phyloP scores from a whole-genome alignment of 177 flowering plant species.

The Vitis hybrid region DNA sequence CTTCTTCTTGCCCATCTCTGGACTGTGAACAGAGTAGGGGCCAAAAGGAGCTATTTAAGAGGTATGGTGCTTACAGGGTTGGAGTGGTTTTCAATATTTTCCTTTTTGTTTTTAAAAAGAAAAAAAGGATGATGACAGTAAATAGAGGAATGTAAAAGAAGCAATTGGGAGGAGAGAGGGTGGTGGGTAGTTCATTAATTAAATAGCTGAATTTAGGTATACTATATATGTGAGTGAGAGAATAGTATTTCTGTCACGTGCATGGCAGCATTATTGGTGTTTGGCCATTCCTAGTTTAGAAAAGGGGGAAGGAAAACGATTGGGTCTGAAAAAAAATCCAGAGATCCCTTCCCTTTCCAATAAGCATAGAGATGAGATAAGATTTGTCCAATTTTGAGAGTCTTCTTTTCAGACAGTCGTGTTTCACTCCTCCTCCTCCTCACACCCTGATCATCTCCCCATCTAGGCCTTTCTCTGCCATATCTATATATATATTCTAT shows the following conservation, averaged over 20 bases:
- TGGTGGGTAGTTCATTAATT: background rate
- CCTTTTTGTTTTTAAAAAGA: too few relatives aligned
- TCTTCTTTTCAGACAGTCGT: slow-evolving; percentile 14
- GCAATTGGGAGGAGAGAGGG: background rate
- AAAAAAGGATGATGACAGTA: too few relatives aligned
- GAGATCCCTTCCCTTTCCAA: slow-evolving; percentile 40
- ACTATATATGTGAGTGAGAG: background rate
- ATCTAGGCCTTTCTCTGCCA: slow-evolving; percentile 3
- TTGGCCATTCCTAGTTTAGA: slow-evolving; percentile 29
- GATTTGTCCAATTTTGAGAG: slow-evolving; percentile 29
- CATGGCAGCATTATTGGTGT: slow-evolving; percentile 35
- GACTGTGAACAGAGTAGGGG: too few relatives aligned
- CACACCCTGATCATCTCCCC: slow-evolving; percentile 12
- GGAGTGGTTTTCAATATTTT: too few relatives aligned
- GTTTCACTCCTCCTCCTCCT: slow-evolving; percentile 33
- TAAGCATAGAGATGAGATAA: slow-evolving; percentile 39
- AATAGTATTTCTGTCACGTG: slow-evolving; percentile 36
- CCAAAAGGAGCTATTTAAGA: too few relatives aligned
- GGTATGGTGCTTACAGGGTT: too few relatives aligned
- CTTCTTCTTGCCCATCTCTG: too few relatives aligned
- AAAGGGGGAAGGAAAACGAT: slow-evolving; percentile 13
- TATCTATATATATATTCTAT: background rate
- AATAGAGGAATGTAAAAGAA: background rate
- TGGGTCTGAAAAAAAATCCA: slow-evolving; percentile 20
- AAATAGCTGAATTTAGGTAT: background rate